phyloP scores from a whole-genome alignment of 345 rosid genomes.

The Gossypium thurberi region DNA sequence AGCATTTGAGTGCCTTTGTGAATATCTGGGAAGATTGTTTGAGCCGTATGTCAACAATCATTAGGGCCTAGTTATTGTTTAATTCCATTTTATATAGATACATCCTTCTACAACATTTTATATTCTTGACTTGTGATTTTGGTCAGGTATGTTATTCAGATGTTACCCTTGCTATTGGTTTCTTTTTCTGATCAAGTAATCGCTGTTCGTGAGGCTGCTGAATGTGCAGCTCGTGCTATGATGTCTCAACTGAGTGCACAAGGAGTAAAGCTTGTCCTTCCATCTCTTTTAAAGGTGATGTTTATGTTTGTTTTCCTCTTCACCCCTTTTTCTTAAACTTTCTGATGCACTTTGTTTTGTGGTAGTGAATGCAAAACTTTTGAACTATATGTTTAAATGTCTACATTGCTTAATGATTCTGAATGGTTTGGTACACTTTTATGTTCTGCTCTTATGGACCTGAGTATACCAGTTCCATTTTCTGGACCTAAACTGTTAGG shows the following conservation, averaged over 20 bases:
- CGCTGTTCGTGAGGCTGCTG: constrained; percentile 98
- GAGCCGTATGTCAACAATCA: constrained; percentile 65
- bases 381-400: not conserved
- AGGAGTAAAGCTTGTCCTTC: constrained; percentile 96
- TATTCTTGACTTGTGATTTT: constrained; percentile 6
- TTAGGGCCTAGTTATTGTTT: not conserved
- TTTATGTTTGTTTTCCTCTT: not conserved
- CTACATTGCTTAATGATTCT: not conserved
- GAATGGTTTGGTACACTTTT: not conserved
- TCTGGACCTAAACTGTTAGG: not conserved
- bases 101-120: not conserved
- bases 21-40: constrained; percentile 85
- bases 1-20: constrained; percentile 96
- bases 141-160: constrained; percentile 82
- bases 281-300: constrained; percentile 79
- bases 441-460: not conserved
- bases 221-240: constrained; percentile 98
- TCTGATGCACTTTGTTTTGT: not conserved
- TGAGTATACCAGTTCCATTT: not conserved
- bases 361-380: not conserved
- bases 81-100: not conserved
- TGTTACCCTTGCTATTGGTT: constrained; percentile 87
- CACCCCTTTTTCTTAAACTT: not conserved
- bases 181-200: constrained; percentile 97
- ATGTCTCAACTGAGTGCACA: constrained; percentile 90